A percentile compares a stretch with the other conserved stretches of the same genome.
Conservation (phyloP, 257 asterid species). For the Paulownia fortunei region DNA sequence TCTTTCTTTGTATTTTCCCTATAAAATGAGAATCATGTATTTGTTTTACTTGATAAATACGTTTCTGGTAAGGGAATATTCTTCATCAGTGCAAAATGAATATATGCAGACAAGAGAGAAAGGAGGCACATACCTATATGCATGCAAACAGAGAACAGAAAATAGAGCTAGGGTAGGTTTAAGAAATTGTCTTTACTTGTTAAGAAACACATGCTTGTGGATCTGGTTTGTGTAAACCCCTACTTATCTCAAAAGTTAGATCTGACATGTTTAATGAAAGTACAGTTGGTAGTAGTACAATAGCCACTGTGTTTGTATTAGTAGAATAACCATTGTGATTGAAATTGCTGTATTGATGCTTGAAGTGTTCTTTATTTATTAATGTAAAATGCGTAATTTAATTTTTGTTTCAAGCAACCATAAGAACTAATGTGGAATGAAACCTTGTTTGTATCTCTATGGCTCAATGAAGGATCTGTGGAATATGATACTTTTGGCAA, state of each 20-base stretch:
- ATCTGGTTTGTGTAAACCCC: background rate
- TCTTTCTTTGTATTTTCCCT: background rate
- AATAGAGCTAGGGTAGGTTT: background rate
- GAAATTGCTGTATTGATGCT: background rate
- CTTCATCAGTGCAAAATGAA: background rate
- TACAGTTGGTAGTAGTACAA: too few relatives aligned
- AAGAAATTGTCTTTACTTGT: background rate
- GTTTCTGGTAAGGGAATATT: background rate
- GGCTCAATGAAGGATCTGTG: background rate
- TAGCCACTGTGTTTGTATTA: too few relatives aligned
- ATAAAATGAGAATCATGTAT: background rate
- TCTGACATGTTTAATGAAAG: background rate
- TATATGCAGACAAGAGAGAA: background rate
- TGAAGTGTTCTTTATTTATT: background rate
- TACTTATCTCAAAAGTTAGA: background rate
- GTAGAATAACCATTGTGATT: too few relatives aligned
- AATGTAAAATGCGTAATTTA: background rate
- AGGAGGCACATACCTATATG: background rate
- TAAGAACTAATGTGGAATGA: background rate
- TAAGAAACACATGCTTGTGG: conserved; percentile 2
- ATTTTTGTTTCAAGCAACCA: background rate
- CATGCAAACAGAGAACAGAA: background rate
- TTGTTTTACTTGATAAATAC: background rate
- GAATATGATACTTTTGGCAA: background rate
- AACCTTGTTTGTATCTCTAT: background rate